Base-by-base conservation (phyloP, 2,329 filamentous ascomycete species). In the Fusarium sp. region DNA sequence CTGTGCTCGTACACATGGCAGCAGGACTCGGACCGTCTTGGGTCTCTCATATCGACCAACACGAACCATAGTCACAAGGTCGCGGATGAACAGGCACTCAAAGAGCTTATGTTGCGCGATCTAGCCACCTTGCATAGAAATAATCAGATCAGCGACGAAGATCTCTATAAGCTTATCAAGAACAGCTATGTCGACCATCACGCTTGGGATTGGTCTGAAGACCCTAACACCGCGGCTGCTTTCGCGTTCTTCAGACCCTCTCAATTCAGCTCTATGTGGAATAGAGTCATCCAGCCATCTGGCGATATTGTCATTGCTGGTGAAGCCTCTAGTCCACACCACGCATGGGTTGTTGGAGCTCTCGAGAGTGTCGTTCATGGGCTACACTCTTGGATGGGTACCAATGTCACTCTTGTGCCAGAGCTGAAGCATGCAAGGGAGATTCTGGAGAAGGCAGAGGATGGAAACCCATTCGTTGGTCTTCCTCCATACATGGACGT, bases 191-290 rank as follows among this genome's bases (percentile, higher is more conserved):
- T 55, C 1, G 55, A 58, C 2, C 55, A 58, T 11, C 49, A 58
- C 17, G 40, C 55, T 13, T 58, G 20, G 4, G 36, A 43, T 14
- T 58, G 49, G 55, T 35, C 49, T 20, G 40, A 39, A 9, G 49
- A 58, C 4, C 18, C 43, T 2, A 66, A 66, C 27, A 66, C 47
- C 5, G 39, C 61, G 0, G 57, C 61, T 21, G 64, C 64, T 5
- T 67, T 67, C 4, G 64, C 61, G 5, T 54, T 66, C 21, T 66
- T 62, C 31, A 41, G 64, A 3, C 62, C 62, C 2, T 20, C 41
- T 4, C 62, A 66, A 40, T 66, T 67, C 52, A 41, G 37, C 10
- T 49, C 52, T 3, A 47, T 67, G 52, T 67, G 52, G 40, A 47
- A 50, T 9, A 29, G 50, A 21, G 42, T 67, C 1, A 67, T 55